Base-by-base conservation (phyloP, 1,284 basidiomycete genomes). In the Chondrostereum purpureum region DNA sequence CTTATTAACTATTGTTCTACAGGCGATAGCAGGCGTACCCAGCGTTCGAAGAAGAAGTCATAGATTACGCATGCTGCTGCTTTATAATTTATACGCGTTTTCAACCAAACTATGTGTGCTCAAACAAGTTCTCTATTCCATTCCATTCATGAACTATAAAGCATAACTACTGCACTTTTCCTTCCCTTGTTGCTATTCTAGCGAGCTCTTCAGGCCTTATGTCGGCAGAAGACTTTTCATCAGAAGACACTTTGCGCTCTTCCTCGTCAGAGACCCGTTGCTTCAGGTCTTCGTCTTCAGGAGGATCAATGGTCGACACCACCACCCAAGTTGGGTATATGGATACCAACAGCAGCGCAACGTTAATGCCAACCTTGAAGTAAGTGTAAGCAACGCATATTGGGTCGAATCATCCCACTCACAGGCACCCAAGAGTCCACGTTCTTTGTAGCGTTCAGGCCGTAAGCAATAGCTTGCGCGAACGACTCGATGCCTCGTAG, bases 81-180 rank as follows among this genome's bases (percentile, higher is more conserved):
- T n/a, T n/a, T n/a, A n/a, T n/a, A n/a, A n/a, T n/a, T n/a, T n/a
- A n/a, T n/a, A n/a, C n/a, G n/a, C n/a, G n/a, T n/a, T n/a, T n/a
- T n/a, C n/a, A n/a, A n/a, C n/a, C n/a, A n/a, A n/a, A n/a, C n/a
- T n/a, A n/a, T n/a, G n/a, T n/a, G n/a, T n/a, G n/a, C n/a, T n/a
- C n/a, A n/a, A n/a, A n/a, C n/a, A n/a, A n/a, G n/a, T n/a, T n/a
- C n/a, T n/a, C n/a, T n/a, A n/a, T n/a, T n/a, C n/a, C n/a, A n/a
- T n/a, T n/a, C n/a, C n/a, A n/a, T n/a, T n/a, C n/a, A n/a, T n/a
- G n/a, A n/a, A n/a, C n/a, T n/a, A n/a, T n/a, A n/a, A n/a, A 31
- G 27, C n/a, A 31, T 8, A 8, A 31, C n/a, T 58, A 57, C 44
- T 64, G 65, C 43, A 53, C 61, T 40, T 62, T 35, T 22, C 24